These are phyloP conservation scores for Amanita rubescens DNA, from an alignment of 768 basidiomycete genomes.

Conservation along the genomic window DNA sequence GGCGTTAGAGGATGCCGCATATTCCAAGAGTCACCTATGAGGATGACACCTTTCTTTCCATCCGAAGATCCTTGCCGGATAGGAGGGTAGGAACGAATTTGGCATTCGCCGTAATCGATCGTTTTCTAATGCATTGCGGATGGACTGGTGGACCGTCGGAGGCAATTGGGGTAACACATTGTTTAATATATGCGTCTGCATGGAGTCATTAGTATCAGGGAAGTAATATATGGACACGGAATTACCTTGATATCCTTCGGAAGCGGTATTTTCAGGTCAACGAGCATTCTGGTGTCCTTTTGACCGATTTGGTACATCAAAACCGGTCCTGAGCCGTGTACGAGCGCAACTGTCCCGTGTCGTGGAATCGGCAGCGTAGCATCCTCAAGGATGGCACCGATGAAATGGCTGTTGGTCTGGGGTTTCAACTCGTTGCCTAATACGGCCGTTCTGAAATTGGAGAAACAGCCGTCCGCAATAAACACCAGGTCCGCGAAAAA, in stretches of 20 bases:
- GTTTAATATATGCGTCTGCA: conserved; percentile 58
- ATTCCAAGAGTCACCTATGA: conserved; percentile 95
- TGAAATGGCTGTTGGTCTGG: conserved; percentile 66
- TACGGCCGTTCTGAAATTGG: conserved; percentile 77
- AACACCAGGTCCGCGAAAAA: conserved; percentile 72
- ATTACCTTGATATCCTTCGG: conserved; percentile 75
- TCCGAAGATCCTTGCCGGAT: conserved; percentile 51
- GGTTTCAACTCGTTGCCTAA: conserved; percentile 48
- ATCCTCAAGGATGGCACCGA: conserved; percentile 80
- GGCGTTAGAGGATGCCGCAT: conserved; percentile 99
- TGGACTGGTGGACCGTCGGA: conserved; percentile 52
- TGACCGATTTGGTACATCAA: conserved; percentile 88
- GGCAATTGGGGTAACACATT: conserved; percentile 83
- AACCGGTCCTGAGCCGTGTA: conserved; percentile 79
- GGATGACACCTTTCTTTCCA: conserved; percentile 62
- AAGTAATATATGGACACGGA: conserved; percentile 3
- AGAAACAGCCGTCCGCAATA: conserved; percentile 92
- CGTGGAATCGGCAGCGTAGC: conserved; percentile 63
- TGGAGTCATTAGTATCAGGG: background rate
- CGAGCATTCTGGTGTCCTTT: conserved; percentile 87
- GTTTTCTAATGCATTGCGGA: conserved; percentile 63
- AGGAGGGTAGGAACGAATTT: conserved; percentile 86
- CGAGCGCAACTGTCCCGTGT: conserved; percentile 79
- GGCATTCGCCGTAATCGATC: conserved; percentile 89
- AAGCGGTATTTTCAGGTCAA: conserved; percentile 81